Evolutionary conservation across 352 stramenopile species (phyloP), one percentile per base, ranked within the genome.

Genomic region (Blastocystis sp.): DNA sequence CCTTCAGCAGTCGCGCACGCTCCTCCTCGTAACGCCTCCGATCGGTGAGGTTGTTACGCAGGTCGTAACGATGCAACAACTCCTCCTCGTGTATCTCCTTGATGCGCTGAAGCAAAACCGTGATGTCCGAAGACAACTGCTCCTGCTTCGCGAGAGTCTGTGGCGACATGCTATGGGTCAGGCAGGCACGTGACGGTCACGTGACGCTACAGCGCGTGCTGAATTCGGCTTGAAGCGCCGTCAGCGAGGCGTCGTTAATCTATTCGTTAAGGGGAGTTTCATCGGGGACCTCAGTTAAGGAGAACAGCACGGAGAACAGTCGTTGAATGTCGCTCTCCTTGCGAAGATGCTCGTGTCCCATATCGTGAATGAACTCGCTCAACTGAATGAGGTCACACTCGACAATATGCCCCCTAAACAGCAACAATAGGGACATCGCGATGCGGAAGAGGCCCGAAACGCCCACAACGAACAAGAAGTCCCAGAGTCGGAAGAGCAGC

Each of bases 401-500:
- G 16, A 85, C 39, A 3, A 85, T 50, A 24, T 50, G 19, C 33
- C 70, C 12, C 24, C 26, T 35, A 85, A 59, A 85, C n/a, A 59
- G 74, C 55, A 66, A 26, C 33, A 85, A 59, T 21, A 85, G 35
- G 12, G 74, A 51, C n/a, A 85, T 62, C 4, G 74, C 41, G 35
- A 85, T 16, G 9, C 74, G 74, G 45, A 85, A 85, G 3, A 85
- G 24, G 2, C 50, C 74, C 10, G 74, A 85, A 39, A 85, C 31
- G n/a, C 74, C 74, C 24, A 85, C 74, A 41, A 66, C 35, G 29
- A 85, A 85, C 74, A 85, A 69, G 50, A 69, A 85, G 41, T 85
- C 74, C 50, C 50, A 85, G n/a, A 85, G 50, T 10, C 74, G 74
- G 24, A 85, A 85, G 3, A 85, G n/a, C 35, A 67, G 24, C 24